phyloP scores from a whole-genome alignment of 495 filamentous ascomycete species.

The Bathelium albidoporum region DNA sequence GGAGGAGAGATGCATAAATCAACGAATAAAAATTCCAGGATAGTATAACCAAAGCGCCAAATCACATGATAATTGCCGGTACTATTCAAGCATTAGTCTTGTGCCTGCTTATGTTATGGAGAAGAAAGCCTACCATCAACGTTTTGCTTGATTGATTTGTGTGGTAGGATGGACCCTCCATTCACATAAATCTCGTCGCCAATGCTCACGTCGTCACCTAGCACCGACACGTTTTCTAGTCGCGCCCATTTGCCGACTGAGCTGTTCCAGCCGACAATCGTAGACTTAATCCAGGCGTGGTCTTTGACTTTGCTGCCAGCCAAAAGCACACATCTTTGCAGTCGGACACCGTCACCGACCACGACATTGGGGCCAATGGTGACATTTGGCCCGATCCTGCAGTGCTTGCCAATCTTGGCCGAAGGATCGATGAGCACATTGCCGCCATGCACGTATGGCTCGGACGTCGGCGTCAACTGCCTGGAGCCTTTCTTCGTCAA shows the following conservation, averaged over 20 bases:
- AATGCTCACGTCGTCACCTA: slow-evolving; percentile 98
- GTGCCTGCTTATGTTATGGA: neutral
- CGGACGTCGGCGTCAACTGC: slow-evolving; percentile 61
- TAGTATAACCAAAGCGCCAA: no score
- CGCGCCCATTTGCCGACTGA: slow-evolving; percentile 91
- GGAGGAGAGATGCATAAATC: slow-evolving; percentile 1
- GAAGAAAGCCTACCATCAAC: slow-evolving; percentile 60
- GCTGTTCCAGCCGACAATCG: slow-evolving; percentile 99
- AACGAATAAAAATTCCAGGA: no score
- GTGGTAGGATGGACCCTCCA: slow-evolving; percentile 87
- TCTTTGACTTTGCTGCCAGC: slow-evolving; percentile 91
- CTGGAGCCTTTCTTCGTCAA: slow-evolving; percentile 88
- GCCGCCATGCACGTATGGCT: slow-evolving; percentile 82
- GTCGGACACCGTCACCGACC: slow-evolving; percentile 85
- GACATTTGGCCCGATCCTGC: slow-evolving; percentile 95
- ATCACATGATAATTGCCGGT: slow-evolving; percentile 4
- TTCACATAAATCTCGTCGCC: slow-evolving; percentile 99
- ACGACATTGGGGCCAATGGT: slow-evolving; percentile 93
- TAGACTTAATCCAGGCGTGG: slow-evolving; percentile 98
- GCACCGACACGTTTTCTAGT: slow-evolving; percentile 92
- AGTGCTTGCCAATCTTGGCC: slow-evolving; percentile 96
- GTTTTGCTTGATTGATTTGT: slow-evolving; percentile 99
- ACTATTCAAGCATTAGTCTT: neutral
- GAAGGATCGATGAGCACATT: slow-evolving; percentile 95
- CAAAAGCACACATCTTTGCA: slow-evolving; percentile 89